Evolutionary conservation across 108 stramenopile species (phyloP), one percentile per base, ranked within the genome.

Genomic region (Skeletonema potamos): DNA sequence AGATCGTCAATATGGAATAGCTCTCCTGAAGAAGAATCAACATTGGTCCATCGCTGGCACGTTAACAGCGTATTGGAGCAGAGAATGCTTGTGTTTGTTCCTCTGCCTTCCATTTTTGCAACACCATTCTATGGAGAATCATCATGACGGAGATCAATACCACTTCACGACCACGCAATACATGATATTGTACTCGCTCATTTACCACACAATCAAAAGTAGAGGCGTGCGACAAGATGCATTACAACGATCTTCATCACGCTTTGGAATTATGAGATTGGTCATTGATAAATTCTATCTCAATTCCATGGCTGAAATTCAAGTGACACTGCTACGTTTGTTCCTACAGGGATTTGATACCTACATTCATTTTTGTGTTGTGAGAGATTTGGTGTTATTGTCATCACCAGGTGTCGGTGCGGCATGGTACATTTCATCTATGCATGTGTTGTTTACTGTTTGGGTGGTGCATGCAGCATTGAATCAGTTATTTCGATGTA

Each of bases 11-110:
- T 84, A 84, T 57, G 83, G 83, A 0, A 84, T 84, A 36, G 83
- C 83, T 0, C 34, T 84, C 13, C 56, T 84, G 0, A 72, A 39
- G 17, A 72, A 65, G 37, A 84, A 84, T 66, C 58, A 77, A 29
- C 83, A 84, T 55, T 84, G 79, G 83, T 54, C 66, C 7, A 84
- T 84, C 61, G 83, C 83, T 10, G 83, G 80, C 34, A 84, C 83
- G 9, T 54, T 84, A 32, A 67, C 59, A 34, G 74, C 83, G 6
- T 84, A 84, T 65, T 84, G 83, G 83, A 66, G 76, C 27, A 51
- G 83, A 8, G 83, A 84, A 48, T 57, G 54, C 7, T 22, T 84
- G 11, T 70, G 80, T 4, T 81, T 84, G 79, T 84, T 81, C 59
- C 26, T 77, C 4, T 71, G 68, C 26, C 61, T 84, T 34, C 83